A percentile compares a stretch with the other conserved stretches of the same genome.
phyloP scores from a whole-genome alignment of 2,329 filamentous ascomycete genomes.

The Drechslerella dactyloides region DNA sequence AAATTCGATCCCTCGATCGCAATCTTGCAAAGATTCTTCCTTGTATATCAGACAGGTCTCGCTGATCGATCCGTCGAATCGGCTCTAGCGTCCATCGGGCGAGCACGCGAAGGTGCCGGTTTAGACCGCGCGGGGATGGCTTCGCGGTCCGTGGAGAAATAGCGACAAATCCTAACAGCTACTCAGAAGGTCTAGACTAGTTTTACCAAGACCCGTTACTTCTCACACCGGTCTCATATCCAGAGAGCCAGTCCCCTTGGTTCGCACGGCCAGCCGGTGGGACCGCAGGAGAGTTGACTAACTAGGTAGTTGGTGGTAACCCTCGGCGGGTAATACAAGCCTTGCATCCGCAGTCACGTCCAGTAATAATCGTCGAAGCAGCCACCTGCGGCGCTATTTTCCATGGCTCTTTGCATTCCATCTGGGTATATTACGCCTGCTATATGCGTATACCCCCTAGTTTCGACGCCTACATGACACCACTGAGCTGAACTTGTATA shows the following conservation, averaged over 20 bases:
- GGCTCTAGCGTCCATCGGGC: too few relatives aligned
- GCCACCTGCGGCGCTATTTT: too few relatives aligned
- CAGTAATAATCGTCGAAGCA: background rate
- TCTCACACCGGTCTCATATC: background rate
- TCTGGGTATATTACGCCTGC: too few relatives aligned
- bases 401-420: too few relatives aligned
- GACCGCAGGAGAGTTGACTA: slow-evolving; percentile 18
- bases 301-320: too few relatives aligned
- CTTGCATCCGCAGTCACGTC: background rate
- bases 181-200: slow-evolving; percentile 12
- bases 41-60: background rate
- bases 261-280: slow-evolving; percentile 12
- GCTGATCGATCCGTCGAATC: background rate
- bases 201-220: slow-evolving; percentile 7
- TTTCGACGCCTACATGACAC: too few relatives aligned
- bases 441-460: too few relatives aligned
- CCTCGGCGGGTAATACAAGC: slow-evolving; percentile 5
- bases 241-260: too few relatives aligned
- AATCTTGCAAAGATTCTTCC: too few relatives aligned
- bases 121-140: background rate
- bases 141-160: background rate
- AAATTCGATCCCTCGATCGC: too few relatives aligned
- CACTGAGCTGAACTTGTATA: too few relatives aligned
- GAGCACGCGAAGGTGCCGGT: background rate
- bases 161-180: background rate